phyloP scores from a whole-genome alignment of 1,139 yeast genomes.

The Blastobotrys apis region DNA sequence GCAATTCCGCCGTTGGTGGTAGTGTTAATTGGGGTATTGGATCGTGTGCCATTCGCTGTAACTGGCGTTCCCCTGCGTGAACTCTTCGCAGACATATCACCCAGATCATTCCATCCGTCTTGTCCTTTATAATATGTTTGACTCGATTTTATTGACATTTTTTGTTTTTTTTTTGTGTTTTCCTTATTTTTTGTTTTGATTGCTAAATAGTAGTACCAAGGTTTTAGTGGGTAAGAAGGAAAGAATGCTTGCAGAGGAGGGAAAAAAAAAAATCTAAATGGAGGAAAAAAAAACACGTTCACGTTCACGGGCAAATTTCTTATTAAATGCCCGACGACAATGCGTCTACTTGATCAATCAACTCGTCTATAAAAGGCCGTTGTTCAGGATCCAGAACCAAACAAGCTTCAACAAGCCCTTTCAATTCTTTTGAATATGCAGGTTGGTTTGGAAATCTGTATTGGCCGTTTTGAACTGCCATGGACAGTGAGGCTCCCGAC shows the following conservation, averaged over 20 bases:
- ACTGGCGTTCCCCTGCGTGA: constrained; percentile 4
- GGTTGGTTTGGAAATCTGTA: constrained; percentile 58
- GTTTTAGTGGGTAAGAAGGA: not conserved
- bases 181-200: too few relatives aligned
- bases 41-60: not conserved
- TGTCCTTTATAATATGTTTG: constrained; percentile 11
- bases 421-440: constrained; percentile 51
- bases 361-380: constrained; percentile 61
- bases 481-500: constrained; percentile 73
- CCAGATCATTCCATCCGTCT: constrained; percentile 13
- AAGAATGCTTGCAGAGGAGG: not conserved
- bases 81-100: constrained; percentile 7
- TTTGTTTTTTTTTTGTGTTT: too few relatives aligned
- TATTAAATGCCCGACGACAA: not conserved
- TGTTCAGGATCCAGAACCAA: constrained; percentile 53
- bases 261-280: too few relatives aligned
- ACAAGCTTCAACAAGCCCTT: constrained; percentile 55
- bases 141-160: constrained; percentile 4
- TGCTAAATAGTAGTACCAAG: too few relatives aligned
- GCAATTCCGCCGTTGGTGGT: not conserved
- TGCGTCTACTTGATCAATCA: constrained; percentile 39
- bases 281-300: not conserved
- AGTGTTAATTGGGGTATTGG: not conserved
- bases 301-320: not conserved
- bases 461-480: constrained; percentile 72